These are phyloP conservation scores for Jasminum sambac DNA, from an alignment of 257 asterid species.

Conservation along the genomic window DNA sequence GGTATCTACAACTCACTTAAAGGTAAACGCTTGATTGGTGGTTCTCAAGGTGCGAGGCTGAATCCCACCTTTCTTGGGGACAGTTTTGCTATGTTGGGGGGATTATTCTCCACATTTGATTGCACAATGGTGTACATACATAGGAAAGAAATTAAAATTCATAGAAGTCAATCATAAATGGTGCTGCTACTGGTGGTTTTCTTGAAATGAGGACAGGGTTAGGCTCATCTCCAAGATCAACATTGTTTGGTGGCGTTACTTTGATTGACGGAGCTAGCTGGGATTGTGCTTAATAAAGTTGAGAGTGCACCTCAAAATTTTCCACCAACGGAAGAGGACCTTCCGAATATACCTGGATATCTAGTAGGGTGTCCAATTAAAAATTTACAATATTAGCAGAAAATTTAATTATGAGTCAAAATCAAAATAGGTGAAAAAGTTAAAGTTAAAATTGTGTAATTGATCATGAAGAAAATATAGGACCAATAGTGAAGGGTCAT, in stretches of 20 bases:
- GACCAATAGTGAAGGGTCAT: too few species aligned
- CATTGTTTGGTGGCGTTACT: slow-evolving; percentile 76
- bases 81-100: slow-evolving; percentile 97
- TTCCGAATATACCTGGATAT: too few species aligned
- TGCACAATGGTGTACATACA: slow-evolving; percentile 83
- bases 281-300: too few species aligned
- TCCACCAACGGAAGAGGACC: too few species aligned
- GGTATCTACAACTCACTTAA: slow-evolving; percentile 71
- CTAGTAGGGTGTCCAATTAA: too few species aligned
- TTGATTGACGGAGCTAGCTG: too few species aligned
- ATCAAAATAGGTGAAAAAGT: too few species aligned
- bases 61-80: slow-evolving; percentile 95
- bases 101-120: slow-evolving; percentile 86
- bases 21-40: slow-evolving; percentile 40
- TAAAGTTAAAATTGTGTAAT: too few species aligned
- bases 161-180: slow-evolving; percentile 37
- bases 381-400: too few species aligned
- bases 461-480: too few species aligned
- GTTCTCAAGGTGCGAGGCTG: slow-evolving; percentile 85
- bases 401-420: too few species aligned
- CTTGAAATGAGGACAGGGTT: slow-evolving; percentile 87
- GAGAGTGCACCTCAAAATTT: too few species aligned
- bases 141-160: slow-evolving; percentile 91
- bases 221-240: slow-evolving; percentile 73
- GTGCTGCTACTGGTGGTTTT: slow-evolving; percentile 91